Percentiles rank a stretch among this genome's conserved stretches.
Evolutionary conservation across 148 eudicot genomes (phyloP).

Genomic region (Rhododendron kiyosumense): DNA sequence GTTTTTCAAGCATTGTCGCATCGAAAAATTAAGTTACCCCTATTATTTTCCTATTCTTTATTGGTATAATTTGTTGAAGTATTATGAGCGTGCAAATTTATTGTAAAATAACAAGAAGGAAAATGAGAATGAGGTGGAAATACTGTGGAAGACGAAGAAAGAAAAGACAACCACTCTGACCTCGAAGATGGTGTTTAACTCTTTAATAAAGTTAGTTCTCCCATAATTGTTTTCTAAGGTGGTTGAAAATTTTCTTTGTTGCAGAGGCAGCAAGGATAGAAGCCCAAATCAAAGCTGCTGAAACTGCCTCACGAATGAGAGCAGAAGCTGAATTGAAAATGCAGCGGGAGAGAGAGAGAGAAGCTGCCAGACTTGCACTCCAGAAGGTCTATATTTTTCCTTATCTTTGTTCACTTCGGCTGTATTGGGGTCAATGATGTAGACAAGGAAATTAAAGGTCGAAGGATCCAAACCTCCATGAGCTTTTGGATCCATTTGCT

Average conservation of each 20-base stretch:
- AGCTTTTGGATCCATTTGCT: background rate
- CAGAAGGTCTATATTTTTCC: conserved; percentile 43
- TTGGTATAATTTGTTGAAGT: background rate
- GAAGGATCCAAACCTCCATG: background rate
- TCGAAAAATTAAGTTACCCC: background rate
- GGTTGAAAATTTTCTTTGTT: background rate
- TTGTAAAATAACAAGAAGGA: background rate
- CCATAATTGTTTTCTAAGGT: background rate
- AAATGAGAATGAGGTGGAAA: background rate
- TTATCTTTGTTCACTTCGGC: background rate
- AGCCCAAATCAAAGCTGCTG: conserved; percentile 59
- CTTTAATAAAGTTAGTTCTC: background rate
- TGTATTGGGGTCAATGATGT: background rate
- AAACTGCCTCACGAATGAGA: conserved; percentile 34
- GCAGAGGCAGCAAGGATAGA: conserved; percentile 64
- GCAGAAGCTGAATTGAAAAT: conserved; percentile 40
- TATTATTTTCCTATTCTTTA: background rate
- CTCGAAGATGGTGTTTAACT: background rate
- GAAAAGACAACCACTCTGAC: background rate
- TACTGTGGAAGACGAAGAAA: background rate
- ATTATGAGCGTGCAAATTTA: background rate
- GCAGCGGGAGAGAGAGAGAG: conserved; percentile 55
- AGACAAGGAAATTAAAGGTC: background rate
- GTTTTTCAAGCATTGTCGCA: background rate
- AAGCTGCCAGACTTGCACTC: conserved; percentile 54